A percentile compares a stretch with the other conserved stretches of the same genome.
Evolutionary conservation across 129 eudicot species (phyloP).

Genomic region (Kitagawia praeruptora): DNA sequence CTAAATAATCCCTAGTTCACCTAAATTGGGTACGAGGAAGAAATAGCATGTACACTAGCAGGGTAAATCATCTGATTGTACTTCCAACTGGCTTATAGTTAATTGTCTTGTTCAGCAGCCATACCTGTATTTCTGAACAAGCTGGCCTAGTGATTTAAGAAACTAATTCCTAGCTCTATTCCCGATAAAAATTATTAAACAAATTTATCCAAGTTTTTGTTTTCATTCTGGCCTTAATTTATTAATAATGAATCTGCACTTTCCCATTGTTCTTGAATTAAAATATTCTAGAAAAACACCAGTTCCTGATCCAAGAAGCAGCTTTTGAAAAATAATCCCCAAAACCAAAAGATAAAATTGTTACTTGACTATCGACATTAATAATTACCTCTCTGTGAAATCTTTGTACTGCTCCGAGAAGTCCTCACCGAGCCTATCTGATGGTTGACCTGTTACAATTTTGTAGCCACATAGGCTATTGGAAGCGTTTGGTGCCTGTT

Average conservation of each 20-base stretch:
- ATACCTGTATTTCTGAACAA: not conserved
- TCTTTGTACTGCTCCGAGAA: slow-evolving; percentile 79
- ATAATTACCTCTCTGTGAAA: slow-evolving; percentile 65
- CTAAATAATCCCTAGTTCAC: not conserved
- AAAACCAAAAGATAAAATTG: not conserved
- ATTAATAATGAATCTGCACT: not conserved
- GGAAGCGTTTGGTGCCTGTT: slow-evolving; percentile 93
- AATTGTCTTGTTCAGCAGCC: not conserved
- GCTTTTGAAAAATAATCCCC: not conserved
- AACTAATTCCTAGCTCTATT: not conserved
- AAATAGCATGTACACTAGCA: not conserved
- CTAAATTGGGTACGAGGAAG: not conserved
- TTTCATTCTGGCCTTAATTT: not conserved
- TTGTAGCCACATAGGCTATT: slow-evolving; percentile 91
- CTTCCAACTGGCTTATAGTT: not conserved
- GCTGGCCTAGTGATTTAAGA: not conserved
- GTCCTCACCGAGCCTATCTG: slow-evolving; percentile 97
- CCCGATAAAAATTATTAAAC: not conserved
- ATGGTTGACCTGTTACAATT: slow-evolving; percentile 96
- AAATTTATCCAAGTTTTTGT: not conserved
- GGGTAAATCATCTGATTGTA: not conserved
- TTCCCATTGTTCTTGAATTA: not conserved
- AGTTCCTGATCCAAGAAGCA: not conserved
- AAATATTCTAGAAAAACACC: not conserved
- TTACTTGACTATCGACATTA: not conserved